Base-by-base conservation (phyloP, 2,329 filamentous ascomycete species). In the Cordyceps pruinosa region DNA sequence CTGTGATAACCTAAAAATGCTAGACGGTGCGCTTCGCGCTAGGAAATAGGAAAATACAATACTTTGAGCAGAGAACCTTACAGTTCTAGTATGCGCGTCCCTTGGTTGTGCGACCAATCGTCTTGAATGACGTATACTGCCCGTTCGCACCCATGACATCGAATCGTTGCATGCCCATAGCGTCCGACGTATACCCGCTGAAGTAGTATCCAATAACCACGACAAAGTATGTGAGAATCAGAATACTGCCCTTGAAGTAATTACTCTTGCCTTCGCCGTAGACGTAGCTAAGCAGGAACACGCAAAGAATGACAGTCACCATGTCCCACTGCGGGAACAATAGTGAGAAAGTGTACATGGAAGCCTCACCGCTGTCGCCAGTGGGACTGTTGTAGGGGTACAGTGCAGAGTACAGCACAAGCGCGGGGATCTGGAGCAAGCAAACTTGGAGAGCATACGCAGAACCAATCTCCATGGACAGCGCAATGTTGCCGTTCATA, bases 241-340 rank as follows among this genome's bases (percentile, higher is more conserved):
- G 79, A 64, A 97, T 97, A 62, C 90, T 96, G 52, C 94, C 94
- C 77, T 99, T 99, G 84, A 99, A 99, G 73, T 99, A 99, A 73
- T 99, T 99, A 77, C 92, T 97, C 83, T 99, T 99, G 41, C 94
- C 94, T 74, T 99, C 94, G 52, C 93, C 90, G 66, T 97, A 96
- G 78, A 99, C 93, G 77, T 97, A 96, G 66, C 91, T 96, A 63
- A 99, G 84, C 57, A 99, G 76, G 76, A 99, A 96, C 19, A 99
- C 91, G 66, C 93, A 97, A 17, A 99, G 76, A 59, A 97, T 96
- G 17, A 97, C 90, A 0, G 90, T 96, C 13, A 97, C 87, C 90
- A 99, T 95, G 70, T 99, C 94, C 93, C 93, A 99, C 71, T 99
- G 94, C 1, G 94, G 94, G 75, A 99, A 97, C 45, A 97, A 90